phyloP scores from a whole-genome alignment of 2,329 filamentous ascomycete genomes.

The Gaeumannomyces tritici region DNA sequence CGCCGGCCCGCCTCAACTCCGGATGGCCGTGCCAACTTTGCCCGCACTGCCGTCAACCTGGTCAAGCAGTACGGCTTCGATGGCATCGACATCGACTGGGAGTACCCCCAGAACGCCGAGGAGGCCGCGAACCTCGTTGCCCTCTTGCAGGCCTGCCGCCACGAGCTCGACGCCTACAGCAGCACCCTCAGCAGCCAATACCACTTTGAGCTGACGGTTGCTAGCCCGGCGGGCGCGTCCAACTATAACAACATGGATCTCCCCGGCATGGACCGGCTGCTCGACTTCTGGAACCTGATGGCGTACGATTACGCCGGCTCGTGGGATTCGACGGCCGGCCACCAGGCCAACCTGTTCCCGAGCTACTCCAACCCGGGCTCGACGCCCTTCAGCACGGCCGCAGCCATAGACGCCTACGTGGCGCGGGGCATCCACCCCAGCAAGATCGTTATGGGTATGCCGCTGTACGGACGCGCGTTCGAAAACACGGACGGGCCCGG shows the following conservation, averaged over 20 bases:
- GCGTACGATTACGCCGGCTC: slow-evolving; percentile 81
- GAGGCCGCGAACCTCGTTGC: slow-evolving; percentile 51
- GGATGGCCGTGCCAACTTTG: slow-evolving; percentile 62
- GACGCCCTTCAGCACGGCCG: slow-evolving; percentile 71
- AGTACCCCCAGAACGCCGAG: slow-evolving; percentile 45
- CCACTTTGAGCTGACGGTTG: slow-evolving; percentile 57
- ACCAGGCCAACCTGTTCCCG: slow-evolving; percentile 71
- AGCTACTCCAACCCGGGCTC: slow-evolving; percentile 43
- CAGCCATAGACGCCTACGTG: slow-evolving; percentile 64
- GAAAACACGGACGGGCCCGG: slow-evolving; percentile 69
- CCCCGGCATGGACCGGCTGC: slow-evolving; percentile 51
- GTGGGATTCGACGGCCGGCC: slow-evolving; percentile 64
- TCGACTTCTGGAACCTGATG: slow-evolving; percentile 78
- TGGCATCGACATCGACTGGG: slow-evolving; percentile 48
- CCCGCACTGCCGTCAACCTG: slow-evolving; percentile 61
- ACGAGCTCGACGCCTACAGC: slow-evolving; percentile 49
- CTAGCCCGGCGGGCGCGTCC: slow-evolving; percentile 50
- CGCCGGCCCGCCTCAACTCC: slow-evolving; percentile 62
- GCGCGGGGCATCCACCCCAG: slow-evolving; percentile 49
- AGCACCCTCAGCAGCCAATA: slow-evolving; percentile 27
- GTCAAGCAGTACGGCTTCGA: slow-evolving; percentile 75
- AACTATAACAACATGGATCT: slow-evolving; percentile 56
- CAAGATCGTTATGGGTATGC: slow-evolving; percentile 87
- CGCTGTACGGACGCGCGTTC: slow-evolving; percentile 83
- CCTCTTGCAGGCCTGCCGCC: slow-evolving; percentile 46